Evolutionary conservation across 192 early-diverging fungal species (phyloP), one percentile per base, ranked within the genome.

Genomic region (Mortierella antarctica): DNA sequence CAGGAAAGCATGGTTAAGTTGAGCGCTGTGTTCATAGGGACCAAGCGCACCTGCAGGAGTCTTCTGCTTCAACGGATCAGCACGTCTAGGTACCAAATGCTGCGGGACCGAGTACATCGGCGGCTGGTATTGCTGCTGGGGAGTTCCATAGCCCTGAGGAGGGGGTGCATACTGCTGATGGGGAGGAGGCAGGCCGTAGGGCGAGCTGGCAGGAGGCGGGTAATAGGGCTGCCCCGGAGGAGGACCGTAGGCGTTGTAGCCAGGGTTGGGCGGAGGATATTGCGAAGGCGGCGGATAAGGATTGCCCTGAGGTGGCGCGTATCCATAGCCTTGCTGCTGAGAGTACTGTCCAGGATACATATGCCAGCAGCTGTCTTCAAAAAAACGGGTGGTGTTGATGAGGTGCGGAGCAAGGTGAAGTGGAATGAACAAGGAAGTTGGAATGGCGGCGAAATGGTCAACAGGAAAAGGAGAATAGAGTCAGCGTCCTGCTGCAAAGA

Each of bases 261-360:
- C 61, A 40, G 70, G 70, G 49, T 50, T 39, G 21, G 10, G 44
- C 17, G 49, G 46, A 31, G 31, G 31, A 31, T 31, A 31, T 3
- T 31, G 31, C 31, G 31, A 31, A 8, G n/a, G 62, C 6, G 57
- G 67, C 8, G 57, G 56, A 15, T 57, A 58, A 41, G 66, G 55
- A 31, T 68, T 58, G 18, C 46, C 44, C 12, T 46, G 42, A 0
- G 62, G 47, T 10, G 46, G 51, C 9, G 18, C 48, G 44, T 48
- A n/a, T 1, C 42, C 60, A 48, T 60, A 54, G 1, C 49, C 63
- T 20, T 74, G 57, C 50, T 59, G 57, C 9, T 65, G 63, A 21
- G 54, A 62, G 51, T 65, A 59, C 12, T 78, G 65, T 12, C 65
- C 62, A 11, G 59, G 74, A 52, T 65, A 65, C 74, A 78, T 78